Base-by-base conservation (phyloP, 768 basidiomycete species). In the Clitopilus hobsonii region DNA sequence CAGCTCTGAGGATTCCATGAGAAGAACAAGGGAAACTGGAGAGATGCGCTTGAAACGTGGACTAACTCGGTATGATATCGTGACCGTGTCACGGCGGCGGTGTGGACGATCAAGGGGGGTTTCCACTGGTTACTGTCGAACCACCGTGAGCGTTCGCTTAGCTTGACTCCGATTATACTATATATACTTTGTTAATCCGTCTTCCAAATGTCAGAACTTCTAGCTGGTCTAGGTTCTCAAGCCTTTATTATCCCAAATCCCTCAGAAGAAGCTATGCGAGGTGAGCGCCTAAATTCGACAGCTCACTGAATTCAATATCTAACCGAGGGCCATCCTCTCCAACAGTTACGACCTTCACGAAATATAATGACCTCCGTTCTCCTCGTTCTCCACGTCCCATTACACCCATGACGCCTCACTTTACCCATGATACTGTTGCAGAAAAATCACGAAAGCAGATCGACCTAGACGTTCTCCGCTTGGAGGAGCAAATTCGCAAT, bases 1-100 rank as follows among this genome's bases (percentile, higher is more conserved):
- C 3, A 89, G 70, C 53, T 85, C 75, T 6, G 83, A 76, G 3
- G 84, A 86, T 51, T 68, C 67, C 73, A 75, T 72, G 23, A 55
- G 13, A 49, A 55, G 52, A 26, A 24, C 52, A 27, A 53, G 27
- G 18, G 54, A 63, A n/a, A 53, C 53, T 30, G 47, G 26, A 57
- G 30, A 49, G 24, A 25, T 26, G 24, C 25, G 13, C 18, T 53
- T 54, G 25, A 41, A 54, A 26, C 30, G 36, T 54, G 20, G 22
- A 30, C 18, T 22, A 45, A 22, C 26, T 14, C 54, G 50, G 54
- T 58, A 49, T 55, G n/a, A 27, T 24, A 23, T 24, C 48, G 26
- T 32, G 27, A 32, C 49, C 49, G 26, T 51, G 49, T 32, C 55
- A 55, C 26, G n/a, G 22, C 49, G 56, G 52, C 45, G 30, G 52